These are phyloP conservation scores for Sinapis alba DNA, from an alignment of 441 rosid genomes.

Conservation along the genomic window DNA sequence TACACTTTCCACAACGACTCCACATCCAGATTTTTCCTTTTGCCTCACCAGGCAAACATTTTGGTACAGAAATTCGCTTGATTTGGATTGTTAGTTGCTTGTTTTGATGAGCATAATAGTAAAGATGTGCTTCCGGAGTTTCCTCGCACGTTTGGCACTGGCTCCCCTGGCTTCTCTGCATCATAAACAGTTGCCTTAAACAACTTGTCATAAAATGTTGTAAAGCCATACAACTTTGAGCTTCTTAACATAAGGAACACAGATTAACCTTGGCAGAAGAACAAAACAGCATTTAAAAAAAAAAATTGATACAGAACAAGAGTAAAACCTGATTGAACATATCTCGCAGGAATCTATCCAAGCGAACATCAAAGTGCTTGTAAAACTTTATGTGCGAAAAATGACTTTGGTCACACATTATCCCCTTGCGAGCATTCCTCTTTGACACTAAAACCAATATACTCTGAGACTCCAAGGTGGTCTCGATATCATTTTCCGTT, in stretches of 20 bases:
- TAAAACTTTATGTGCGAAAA: conserved; percentile 95
- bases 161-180: conserved; percentile 81
- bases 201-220: conserved; percentile 8
- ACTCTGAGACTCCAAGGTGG: conserved; percentile 66
- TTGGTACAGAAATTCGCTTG: conserved; percentile 52
- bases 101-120: conserved; percentile 82
- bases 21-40: conserved; percentile 99
- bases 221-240: neutral
- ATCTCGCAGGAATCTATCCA: conserved; percentile 83
- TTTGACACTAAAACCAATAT: conserved; percentile 94
- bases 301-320: conserved; percentile 16
- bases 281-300: conserved; percentile 5
- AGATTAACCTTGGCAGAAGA: neutral
- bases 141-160: conserved; percentile 66
- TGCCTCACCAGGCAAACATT: conserved; percentile 66
- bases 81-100: conserved; percentile 82
- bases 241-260: neutral
- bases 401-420: conserved; percentile 88
- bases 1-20: conserved; percentile 90
- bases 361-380: conserved; percentile 83
- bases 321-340: conserved; percentile 85
- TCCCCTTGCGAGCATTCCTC: conserved; percentile 66
- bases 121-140: conserved; percentile 79
- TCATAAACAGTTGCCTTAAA: conserved; percentile 33
- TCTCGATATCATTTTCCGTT: conserved; percentile 49